Base-by-base conservation (phyloP, 352 stramenopile genomes). In the Phytopythium chamaehyphon region DNA sequence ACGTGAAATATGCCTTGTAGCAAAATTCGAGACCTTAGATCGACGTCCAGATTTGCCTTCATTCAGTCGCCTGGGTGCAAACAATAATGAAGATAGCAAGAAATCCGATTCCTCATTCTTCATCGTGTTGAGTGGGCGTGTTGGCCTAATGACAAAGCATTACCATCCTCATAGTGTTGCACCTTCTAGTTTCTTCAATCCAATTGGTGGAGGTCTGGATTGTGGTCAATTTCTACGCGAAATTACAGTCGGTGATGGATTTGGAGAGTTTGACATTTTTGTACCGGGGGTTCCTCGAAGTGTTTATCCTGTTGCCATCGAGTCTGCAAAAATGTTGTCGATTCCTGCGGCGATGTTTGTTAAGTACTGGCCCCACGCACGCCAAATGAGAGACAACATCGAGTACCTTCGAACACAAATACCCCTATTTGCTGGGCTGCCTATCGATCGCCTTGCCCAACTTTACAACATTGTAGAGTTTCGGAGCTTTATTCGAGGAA, bases 181-280 rank as follows among this genome's bases (percentile, higher is more conserved):
- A 4, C 46, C 51, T 14, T 44, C 15, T 9, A 33, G 28, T 9
- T 5, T 9, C 28, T 33, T 10, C 28, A 33, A 9, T 9, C 9
- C 28, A 33, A 5, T 33, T 10, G 28, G 28, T 10, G 18, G n/a
- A 7, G n/a, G n/a, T 1, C 0, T 23, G 9, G 40, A 43, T 0
- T 51, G 39, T 12, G 52, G 75, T 5, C 48, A 60, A 15, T 75
- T 40, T 35, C 59, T 88, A 2, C 61, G 68, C 12, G 76, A 86
- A 21, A 51, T 88, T 21, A 21, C 33, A 0, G 35, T 55, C 2
- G 68, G 70, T 16, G 52, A 67, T 14, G 74, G 76, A n/a, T 86
- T 88, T 60, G 76, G 76, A 4, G 76, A 88, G 45, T 84, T 88
- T 36, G 70, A 84, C 47, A 66, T 88, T 15, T 70, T 86, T 33